Base-by-base conservation (phyloP, 116 monocot species). In the Iris pallida region DNA sequence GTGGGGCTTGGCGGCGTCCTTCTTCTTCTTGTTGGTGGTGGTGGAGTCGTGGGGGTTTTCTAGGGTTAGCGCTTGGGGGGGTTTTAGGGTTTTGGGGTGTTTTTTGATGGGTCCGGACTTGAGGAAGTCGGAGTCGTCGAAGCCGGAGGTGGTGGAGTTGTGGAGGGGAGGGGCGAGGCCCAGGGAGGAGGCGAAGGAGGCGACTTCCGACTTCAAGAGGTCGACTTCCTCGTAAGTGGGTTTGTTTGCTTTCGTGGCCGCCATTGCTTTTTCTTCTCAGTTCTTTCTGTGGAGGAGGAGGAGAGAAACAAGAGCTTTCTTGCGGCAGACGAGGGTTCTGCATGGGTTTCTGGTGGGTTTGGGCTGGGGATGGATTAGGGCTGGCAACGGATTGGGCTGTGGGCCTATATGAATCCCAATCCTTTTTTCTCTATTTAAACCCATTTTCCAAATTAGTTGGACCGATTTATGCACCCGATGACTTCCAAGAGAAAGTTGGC, bases 101-200 rank as follows among this genome's bases (percentile, higher is more conserved):
- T 77, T 72, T 57, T 92, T 90, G 71, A 88, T 81, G 70, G 91
- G 88, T 55, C 91, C 95, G 54, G 95, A 84, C 68, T 95, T 91
- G 67, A 30, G 67, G 54, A 67, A 67, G 64, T 95, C 86, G 70
- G 88, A 95, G 64, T 86, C 91, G 59, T 81, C 71, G 65, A 78
- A 63, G 68, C 69, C 30, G 48, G 64, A 47, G 49, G 67, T 16
- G 47, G 66, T 49, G 45, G 73, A 49, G 63, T 30, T 30, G 30
- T 76, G 54, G 66, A 68, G 18, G 19, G 59, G 55, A 2, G 66
- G 60, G 18, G 74, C 80, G 56, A 91, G 72, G 60, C 91, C 95
- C 46, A 91, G 83, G 58, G 95, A 86, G 64, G 91, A 91, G 61
- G 80, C 95, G 74, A 91, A 95, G 62, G 90, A 78, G 12, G 83